Evolutionary conservation across 1,139 yeast genomes (phyloP), one percentile per base, ranked within the genome.

Genomic region (Yamadazyma spencermartinsiae): DNA sequence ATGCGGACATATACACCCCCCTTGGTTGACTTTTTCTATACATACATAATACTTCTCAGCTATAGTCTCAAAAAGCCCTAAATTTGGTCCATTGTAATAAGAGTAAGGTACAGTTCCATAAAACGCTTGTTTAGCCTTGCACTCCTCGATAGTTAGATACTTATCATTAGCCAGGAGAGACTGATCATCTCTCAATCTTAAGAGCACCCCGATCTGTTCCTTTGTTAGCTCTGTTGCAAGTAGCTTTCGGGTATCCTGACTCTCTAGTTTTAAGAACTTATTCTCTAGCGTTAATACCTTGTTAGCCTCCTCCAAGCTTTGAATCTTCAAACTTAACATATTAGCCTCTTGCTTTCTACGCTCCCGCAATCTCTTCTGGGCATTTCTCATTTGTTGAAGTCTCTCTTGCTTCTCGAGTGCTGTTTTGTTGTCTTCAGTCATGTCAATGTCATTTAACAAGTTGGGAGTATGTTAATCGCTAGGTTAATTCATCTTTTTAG

Each of bases 401-500:
- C 32, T 14, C 31, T 27, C 27, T 11, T 24, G n/a, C 9, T 19
- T 19, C 21, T 19, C 21, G 8, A 7, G 7, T 24, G 27, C 13
- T 24, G 11, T 6, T 12, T 24, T 24, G n/a, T n/a, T n/a, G n/a
- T n/a, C n/a, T n/a, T n/a, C n/a, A n/a, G n/a, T n/a, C n/a, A n/a
- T n/a, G n/a, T n/a, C n/a, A n/a, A n/a, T n/a, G n/a, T n/a, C n/a
- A n/a, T n/a, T n/a, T n/a, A n/a, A n/a, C n/a, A n/a, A n/a, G n/a
- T n/a, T n/a, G n/a, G n/a, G n/a, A n/a, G n/a, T n/a, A n/a, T n/a
- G n/a, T n/a, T n/a, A n/a, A n/a, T n/a, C n/a, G n/a, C n/a, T n/a
- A n/a, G n/a, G n/a, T n/a, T n/a, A n/a, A 10, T 49, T 60, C 21
- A 38, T 38, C 3, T 49, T 54, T 9, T 44, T 58, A 3, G 55